Conservation (phyloP, 441 rosid genomes). For the Pelargonium myrrhifolium region DNA sequence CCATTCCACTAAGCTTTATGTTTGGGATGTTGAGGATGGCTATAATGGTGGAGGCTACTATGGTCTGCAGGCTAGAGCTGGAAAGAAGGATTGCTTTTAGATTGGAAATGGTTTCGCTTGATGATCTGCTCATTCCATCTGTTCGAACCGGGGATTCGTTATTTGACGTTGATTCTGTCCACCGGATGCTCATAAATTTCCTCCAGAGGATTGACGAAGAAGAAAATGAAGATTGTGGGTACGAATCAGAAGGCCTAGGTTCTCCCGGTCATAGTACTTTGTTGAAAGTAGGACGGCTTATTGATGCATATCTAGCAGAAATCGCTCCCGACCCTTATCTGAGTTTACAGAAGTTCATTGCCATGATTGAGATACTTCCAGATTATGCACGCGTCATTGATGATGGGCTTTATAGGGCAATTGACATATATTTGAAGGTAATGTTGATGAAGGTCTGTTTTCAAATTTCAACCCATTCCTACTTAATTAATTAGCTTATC, state of each 20-base stretch:
- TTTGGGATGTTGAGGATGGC: slow-evolving; percentile 72
- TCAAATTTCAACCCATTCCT: too few relatives aligned
- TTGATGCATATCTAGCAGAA: slow-evolving; percentile 79
- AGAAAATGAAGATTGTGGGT: slow-evolving; percentile 46
- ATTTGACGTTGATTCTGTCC: slow-evolving; percentile 71
- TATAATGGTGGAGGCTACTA: slow-evolving; percentile 38
- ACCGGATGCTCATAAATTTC: slow-evolving; percentile 55
- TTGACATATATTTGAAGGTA: slow-evolving; percentile 84
- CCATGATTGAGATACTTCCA: slow-evolving; percentile 62
- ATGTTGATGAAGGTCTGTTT: too few relatives aligned
- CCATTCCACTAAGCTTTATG: slow-evolving; percentile 50
- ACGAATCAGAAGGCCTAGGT: slow-evolving; percentile 52
- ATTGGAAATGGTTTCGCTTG: slow-evolving; percentile 57
- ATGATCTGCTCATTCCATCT: slow-evolving; percentile 81
- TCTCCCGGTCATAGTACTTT: slow-evolving; percentile 51
- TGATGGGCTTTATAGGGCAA: slow-evolving; percentile 74
- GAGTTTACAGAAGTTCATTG: slow-evolving; percentile 57
- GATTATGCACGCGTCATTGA: slow-evolving; percentile 69
- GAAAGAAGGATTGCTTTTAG: slow-evolving; percentile 55
- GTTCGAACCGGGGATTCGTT: slow-evolving; percentile 52
- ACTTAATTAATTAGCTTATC: too few relatives aligned
- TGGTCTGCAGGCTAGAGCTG: slow-evolving; percentile 58
- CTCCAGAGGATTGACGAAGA: slow-evolving; percentile 57
- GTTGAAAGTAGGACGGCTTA: slow-evolving; percentile 69
- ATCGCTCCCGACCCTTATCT: slow-evolving; percentile 79